Evolutionary conservation across 768 basidiomycete genomes (phyloP), one percentile per base, ranked within the genome.

Genomic region (Collybiopsis luxurians): DNA sequence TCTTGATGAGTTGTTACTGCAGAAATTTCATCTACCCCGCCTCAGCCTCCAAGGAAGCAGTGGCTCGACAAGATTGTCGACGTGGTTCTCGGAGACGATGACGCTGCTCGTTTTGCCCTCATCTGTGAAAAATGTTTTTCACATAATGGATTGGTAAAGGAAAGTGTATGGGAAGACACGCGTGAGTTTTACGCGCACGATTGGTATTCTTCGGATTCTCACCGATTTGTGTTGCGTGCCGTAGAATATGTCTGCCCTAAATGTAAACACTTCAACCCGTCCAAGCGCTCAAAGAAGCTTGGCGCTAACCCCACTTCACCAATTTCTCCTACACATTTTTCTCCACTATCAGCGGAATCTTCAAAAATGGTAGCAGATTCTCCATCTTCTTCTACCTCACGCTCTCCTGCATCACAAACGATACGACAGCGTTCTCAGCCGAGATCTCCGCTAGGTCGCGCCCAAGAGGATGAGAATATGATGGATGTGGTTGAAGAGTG

Each of bases 61-160:
- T 91, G 92, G 89, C 90, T 86, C 64, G 94, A 95, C 73, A 90
- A 89, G 63, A 67, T 95, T 24, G 94, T 92, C 0, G 94, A 95
- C 67, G 88, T 87, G 3, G 75, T 96, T 43, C 77, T 95, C 2
- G 93, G 93, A 17, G 91, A 92, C 51, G 89, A 90, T 47, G 87
- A 89, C 23, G 76, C 68, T 67, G 82, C 66, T 31, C 79, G 80
- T 55, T 96, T 92, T 63, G 94, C 94, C 2, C 80, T 95, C 48
- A 95, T 96, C 46, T 96, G 94, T 71, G 85, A 86, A 62, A 85
- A 84, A 59, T 96, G 94, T 66, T 95, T 90, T 64, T 72, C 83
- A 21, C 94, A 95, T 67, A 96, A 96, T 59, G 94, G 94, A 2
- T 77, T 97, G 2, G 90, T 92, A 10, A 86, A 87, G 64, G 92